Conservation (phyloP, 345 rosid species). For the Sisymbrium altissimum region DNA sequence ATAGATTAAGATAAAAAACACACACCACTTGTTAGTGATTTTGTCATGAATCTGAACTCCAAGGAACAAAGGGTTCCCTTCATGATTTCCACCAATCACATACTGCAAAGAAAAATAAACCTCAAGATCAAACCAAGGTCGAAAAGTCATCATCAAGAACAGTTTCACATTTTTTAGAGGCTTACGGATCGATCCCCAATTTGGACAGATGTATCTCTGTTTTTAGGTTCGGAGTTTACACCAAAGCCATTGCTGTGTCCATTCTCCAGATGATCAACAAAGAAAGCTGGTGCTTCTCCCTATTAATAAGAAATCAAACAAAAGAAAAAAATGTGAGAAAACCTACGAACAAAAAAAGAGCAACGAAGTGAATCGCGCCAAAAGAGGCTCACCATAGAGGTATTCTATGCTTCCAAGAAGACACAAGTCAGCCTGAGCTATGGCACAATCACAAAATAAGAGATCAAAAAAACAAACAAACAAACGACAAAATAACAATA, state of each 20-base stretch:
- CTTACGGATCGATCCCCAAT: conserved; percentile 63
- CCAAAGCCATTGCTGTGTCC: conserved; percentile 44
- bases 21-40: conserved; percentile 55
- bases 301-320: conserved; percentile 31
- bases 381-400: conserved; percentile 82
- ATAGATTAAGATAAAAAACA: not conserved
- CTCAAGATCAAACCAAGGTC: conserved; percentile 22
- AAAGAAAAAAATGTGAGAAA: conserved; percentile 7
- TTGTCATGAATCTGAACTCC: conserved; percentile 54
- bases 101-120: conserved; percentile 47
- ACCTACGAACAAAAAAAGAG: conserved; percentile 18
- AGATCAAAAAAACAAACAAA: conserved; percentile 22
- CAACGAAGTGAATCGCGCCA: conserved; percentile 30
- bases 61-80: conserved; percentile 48
- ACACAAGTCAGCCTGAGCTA: conserved; percentile 62
- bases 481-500: not conserved
- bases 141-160: not conserved
- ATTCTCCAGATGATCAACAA: conserved; percentile 38
- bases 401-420: conserved; percentile 52
- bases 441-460: conserved; percentile 31
- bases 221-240: conserved; percentile 43
- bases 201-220: conserved; percentile 34
- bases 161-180: not conserved
- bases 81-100: conserved; percentile 54
- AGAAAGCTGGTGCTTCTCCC: conserved; percentile 84